Percentiles rank a stretch among this genome's conserved stretches.
Evolutionary conservation across 2,329 filamentous ascomycete genomes (phyloP).

Genomic region (Dactylonectria macrodidyma): DNA sequence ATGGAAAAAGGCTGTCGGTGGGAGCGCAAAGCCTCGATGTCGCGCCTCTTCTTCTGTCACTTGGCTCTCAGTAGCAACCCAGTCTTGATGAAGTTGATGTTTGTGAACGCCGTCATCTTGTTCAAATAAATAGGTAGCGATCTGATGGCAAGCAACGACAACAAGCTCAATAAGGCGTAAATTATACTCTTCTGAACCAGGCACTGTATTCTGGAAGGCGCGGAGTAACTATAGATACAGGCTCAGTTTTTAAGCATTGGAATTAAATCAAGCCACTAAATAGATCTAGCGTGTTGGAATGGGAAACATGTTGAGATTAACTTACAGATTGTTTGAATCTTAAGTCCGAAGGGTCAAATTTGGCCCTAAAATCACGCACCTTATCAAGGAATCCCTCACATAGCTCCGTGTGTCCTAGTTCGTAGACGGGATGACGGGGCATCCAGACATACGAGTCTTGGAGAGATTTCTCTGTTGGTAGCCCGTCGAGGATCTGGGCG

Average conservation of each 20-base stretch:
- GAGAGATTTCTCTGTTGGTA: neutral
- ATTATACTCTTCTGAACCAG: conserved; percentile 17
- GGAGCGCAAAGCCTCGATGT: conserved; percentile 6
- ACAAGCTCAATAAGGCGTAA: conserved; percentile 27
- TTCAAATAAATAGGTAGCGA: conserved; percentile 20
- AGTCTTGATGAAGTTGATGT: conserved; percentile 18
- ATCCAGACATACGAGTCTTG: conserved; percentile 4
- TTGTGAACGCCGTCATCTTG: conserved; percentile 16
- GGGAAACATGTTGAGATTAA: neutral
- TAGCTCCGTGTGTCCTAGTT: neutral
- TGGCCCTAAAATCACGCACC: conserved; percentile 9
- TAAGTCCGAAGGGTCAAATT: conserved; percentile 6
- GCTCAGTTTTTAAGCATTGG: neutral
- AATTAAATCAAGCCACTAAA: neutral
- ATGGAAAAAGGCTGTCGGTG: conserved; percentile 20
- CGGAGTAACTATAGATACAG: conserved; percentile 1
- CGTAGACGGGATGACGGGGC: conserved; percentile 8
- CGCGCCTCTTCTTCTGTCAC: conserved; percentile 5
- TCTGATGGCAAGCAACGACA: conserved; percentile 24
- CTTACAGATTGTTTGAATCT: conserved; percentile 10
- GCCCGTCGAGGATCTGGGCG: conserved; percentile 19
- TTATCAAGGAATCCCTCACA: conserved; percentile 23
- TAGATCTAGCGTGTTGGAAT: neutral
- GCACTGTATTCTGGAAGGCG: conserved; percentile 10
- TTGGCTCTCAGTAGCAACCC: conserved; percentile 9